Evolutionary conservation across 2,329 filamentous ascomycete genomes (phyloP), one percentile per base, ranked within the genome.

Genomic region (Xylariaceae sp.): DNA sequence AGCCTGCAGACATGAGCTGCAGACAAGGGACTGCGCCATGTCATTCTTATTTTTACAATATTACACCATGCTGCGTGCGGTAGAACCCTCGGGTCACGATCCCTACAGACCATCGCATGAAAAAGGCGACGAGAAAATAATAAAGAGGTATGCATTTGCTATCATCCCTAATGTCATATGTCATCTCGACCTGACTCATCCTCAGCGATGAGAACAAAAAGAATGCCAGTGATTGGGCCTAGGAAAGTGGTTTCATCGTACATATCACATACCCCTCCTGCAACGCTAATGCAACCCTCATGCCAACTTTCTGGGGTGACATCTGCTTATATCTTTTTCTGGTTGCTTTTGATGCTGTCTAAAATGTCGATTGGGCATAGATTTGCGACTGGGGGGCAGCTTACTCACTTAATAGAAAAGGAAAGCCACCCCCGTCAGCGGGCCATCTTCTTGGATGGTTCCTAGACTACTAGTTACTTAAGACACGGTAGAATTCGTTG

Each of bases 231-330:
- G n/a, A n/a, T n/a, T n/a, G n/a, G n/a, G n/a, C n/a, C n/a, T n/a
- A n/a, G n/a, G n/a, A n/a, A n/a, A n/a, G n/a, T 45, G 17, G 37
- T 56, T 39, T 49, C 39, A 31, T 36, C 36, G 29, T 33, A n/a
- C n/a, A 37, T 50, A 56, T 56, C 53, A 56, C 49, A 44, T 45
- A 31, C 28, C 37, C 49, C 26, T 26, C 28, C 31, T 47, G 46
- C 39, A 11, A 51, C 56, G 51, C 56, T 59, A 59, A 59, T 59
- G 56, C 56, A 52, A 46, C 40, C 51, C 40, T 44, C 45, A 58
- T 49, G 48, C 26, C 31, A 44, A 31, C 41, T 21, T 36, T 16
- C 26, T 41, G 41, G 51, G 37, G 28, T 34, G 26, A 26, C 23
- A 44, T 29, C 21, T 41, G 29, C 7, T 7, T 28, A 37, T 23